Evolutionary conservation across 208 protist genomes (phyloP), one percentile per base, ranked within the genome.

Genomic region (Angomonas deanei): DNA sequence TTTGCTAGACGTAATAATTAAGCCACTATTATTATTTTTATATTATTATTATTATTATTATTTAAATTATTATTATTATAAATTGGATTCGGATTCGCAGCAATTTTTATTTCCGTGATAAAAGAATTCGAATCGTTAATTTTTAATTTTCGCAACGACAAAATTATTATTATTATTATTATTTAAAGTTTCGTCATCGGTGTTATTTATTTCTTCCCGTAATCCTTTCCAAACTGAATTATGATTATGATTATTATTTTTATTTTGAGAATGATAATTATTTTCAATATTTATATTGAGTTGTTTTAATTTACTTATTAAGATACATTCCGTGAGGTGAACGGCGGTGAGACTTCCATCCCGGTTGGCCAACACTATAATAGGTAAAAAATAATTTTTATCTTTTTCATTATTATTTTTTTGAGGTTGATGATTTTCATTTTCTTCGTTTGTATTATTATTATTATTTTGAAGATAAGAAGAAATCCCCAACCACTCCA

Each of bases 41-140:
- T 42, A 42, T 42, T 42, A 42, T 42, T 42, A 42, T 42, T 42
- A 42, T 42, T 42, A 42, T n/a, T 42, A 42, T 42, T 42, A 42
- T 42, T 42, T n/a, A n/a, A n/a, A 42, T 42, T 42, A 42, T 42
- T 42, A 42, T 42, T 42, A 42, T 42, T 42, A 42, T 42, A n/a
- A 42, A n/a, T 42, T n/a, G 8, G 8, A 42, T 42, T 42, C 11
- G 8, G 36, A 42, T 42, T 42, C 15, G 36, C 11, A 42, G 15
- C 36, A n/a, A 42, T 15, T 42, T 42, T 42, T 42, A 42, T 42
- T n/a, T 42, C 36, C 11, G 36, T 42, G 15, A 42, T 42, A 42
- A 42, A 42, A n/a, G 36, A 42, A 42, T 42, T 42, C 15, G 36
- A 42, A 42, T 42, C 36, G 36, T n/a, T n/a, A n/a, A n/a, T n/a